Percentiles rank a stretch among this genome's conserved stretches.
phyloP scores from a whole-genome alignment of 2,329 filamentous ascomycete species.

The Aureobasidium sp. region DNA sequence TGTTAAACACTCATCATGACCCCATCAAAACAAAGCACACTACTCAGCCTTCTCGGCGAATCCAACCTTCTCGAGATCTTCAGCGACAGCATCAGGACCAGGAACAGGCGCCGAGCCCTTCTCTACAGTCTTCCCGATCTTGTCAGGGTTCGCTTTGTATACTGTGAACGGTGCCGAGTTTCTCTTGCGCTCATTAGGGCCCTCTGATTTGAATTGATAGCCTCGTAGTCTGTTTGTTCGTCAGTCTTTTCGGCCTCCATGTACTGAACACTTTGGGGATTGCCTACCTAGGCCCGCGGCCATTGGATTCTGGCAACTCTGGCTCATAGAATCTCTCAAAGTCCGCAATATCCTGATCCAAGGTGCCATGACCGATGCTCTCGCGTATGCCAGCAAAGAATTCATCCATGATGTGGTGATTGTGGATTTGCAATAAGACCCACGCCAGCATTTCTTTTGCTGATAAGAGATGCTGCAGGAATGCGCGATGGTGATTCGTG shows the following conservation, averaged over 20 bases:
- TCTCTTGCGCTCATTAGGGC: constrained; percentile 54
- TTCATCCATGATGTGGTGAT: constrained; percentile 61
- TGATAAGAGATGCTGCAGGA: constrained; percentile 75
- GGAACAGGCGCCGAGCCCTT: constrained; percentile 34
- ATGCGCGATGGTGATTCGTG: constrained; percentile 75
- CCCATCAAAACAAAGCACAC: no score
- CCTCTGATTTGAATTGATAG: constrained; percentile 71
- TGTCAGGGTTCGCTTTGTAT: constrained; percentile 38
- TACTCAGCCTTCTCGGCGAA: constrained; percentile 24
- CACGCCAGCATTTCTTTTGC: constrained; percentile 97
- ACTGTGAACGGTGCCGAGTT: constrained; percentile 63
- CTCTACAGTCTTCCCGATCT: constrained; percentile 41
- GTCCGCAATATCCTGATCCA: constrained; percentile 45
- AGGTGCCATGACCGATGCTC: constrained; percentile 53
- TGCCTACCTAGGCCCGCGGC: constrained; percentile 62
- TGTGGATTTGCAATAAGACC: constrained; percentile 88
- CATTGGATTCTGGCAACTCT: constrained; percentile 65
- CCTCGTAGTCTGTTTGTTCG: constrained; percentile 53
- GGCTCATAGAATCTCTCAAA: constrained; percentile 66
- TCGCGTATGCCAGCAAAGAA: constrained; percentile 69
- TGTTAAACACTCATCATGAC: neutral
- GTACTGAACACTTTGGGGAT: constrained; percentile 1
- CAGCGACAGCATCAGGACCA: constrained; percentile 42
- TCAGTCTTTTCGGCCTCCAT: neutral
- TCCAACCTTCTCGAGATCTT: constrained; percentile 42